These are phyloP conservation scores for Aegilops tauschii DNA, from an alignment of 176 grass and related monocot species.

Conservation along the genomic window DNA sequence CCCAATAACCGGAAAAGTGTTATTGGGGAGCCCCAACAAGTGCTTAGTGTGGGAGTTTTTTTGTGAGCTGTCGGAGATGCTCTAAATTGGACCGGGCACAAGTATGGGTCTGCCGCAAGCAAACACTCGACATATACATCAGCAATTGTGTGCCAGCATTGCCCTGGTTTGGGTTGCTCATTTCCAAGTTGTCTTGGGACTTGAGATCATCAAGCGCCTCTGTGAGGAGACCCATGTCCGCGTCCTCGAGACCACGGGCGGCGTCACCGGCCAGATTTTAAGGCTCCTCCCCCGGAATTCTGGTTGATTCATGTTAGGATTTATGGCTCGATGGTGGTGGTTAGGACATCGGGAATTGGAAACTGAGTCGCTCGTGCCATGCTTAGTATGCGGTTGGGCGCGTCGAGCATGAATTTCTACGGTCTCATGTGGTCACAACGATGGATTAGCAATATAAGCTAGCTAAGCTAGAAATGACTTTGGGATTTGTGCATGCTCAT, in stretches of 20 bases:
- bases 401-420: background rate
- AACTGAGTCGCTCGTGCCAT: no score
- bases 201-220: conserved; percentile 56
- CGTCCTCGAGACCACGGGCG: conserved; percentile 36
- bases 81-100: background rate
- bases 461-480: background rate
- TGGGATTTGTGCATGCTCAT: background rate
- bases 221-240: conserved; percentile 70
- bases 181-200: background rate
- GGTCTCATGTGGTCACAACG: background rate
- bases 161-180: background rate
- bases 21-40: no score
- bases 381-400: no score
- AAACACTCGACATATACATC: background rate
- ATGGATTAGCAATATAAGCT: no score
- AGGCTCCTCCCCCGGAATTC: background rate
- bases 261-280: conserved; percentile 41
- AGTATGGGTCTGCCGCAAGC: no score
- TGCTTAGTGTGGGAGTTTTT: no score
- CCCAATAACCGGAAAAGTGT: no score
- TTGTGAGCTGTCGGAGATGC: no score
- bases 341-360: background rate
- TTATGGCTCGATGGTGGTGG: background rate
- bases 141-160: background rate
- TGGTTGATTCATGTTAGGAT: background rate